A percentile compares a stretch with the other conserved stretches of the same genome.
phyloP scores from a whole-genome alignment of 2,329 filamentous ascomycete species.

The Penicillium sp. region DNA sequence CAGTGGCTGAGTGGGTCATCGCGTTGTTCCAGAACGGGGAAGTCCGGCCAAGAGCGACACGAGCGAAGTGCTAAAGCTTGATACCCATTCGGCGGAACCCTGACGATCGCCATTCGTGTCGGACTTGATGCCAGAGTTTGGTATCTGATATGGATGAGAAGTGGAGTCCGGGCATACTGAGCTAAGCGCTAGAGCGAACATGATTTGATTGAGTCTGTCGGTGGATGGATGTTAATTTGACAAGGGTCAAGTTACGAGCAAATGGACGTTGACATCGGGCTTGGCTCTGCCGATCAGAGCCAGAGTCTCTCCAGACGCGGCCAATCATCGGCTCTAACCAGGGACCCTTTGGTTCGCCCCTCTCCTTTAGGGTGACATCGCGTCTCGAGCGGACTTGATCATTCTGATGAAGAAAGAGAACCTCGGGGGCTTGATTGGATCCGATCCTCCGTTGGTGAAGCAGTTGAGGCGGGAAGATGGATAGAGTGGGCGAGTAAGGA shows the following conservation, averaged over 20 bases:
- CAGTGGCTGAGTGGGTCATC: neutral
- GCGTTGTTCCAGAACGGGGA: conserved; percentile 20
- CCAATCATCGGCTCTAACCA: conserved; percentile 22
- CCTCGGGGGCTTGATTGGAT: conserved; percentile 16
- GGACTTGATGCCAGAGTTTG: neutral
- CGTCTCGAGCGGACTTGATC: conserved; percentile 6
- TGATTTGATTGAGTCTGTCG: conserved; percentile 2
- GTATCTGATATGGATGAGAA: conserved; percentile 8
- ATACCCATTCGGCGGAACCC: conserved; percentile 21
- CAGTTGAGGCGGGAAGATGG: conserved; percentile 1
- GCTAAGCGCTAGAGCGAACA: neutral
- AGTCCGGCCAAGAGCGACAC: conserved; percentile 22
- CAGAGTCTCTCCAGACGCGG: conserved; percentile 20
- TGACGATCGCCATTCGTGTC: conserved; percentile 26
- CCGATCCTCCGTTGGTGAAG: conserved; percentile 5
- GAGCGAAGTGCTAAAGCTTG: conserved; percentile 14
- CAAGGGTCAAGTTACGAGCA: conserved; percentile 1
- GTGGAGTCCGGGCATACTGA: conserved; percentile 2
- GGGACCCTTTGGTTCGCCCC: conserved; percentile 16
- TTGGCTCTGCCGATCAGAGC: conserved; percentile 28
- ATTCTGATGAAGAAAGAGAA: neutral
- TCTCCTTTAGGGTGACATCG: conserved; percentile 26
- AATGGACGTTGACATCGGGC: conserved; percentile 7
- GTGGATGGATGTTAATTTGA: neutral
- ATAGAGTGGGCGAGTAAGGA: neutral